These are phyloP conservation scores for Penicillium riverlandense DNA, from an alignment of 495 filamentous ascomycete genomes.

Conservation along the genomic window DNA sequence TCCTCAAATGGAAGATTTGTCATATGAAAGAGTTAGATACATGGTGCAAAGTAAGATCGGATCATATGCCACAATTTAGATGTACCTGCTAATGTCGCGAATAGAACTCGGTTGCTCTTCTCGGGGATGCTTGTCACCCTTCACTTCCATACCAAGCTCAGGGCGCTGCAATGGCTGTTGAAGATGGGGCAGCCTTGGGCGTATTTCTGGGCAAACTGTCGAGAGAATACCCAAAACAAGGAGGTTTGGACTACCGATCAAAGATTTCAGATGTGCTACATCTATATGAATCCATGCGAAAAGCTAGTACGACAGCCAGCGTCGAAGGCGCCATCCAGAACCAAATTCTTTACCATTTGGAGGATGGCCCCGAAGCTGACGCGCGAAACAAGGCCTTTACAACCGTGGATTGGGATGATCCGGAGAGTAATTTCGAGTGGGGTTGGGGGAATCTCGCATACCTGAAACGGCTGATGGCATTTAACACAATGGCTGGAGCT, in stretches of 20 bases:
- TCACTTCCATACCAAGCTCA: slow-evolving; percentile 51
- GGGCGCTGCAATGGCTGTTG: slow-evolving; percentile 33
- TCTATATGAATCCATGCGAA: slow-evolving; percentile 51
- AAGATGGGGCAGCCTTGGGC: slow-evolving; percentile 38
- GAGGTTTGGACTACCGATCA: no score
- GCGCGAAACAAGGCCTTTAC: no score
- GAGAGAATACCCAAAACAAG: background rate
- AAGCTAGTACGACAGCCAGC: slow-evolving; percentile 44
- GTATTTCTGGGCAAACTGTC: slow-evolving; percentile 29
- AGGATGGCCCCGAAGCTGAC: slow-evolving; percentile 27
- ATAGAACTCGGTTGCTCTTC: slow-evolving; percentile 33
- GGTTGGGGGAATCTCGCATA: no score
- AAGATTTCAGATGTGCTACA: slow-evolving; percentile 21
- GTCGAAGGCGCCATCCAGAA: slow-evolving; percentile 38
- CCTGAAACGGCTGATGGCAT: no score
- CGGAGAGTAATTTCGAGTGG: no score
- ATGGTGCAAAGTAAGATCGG: no score
- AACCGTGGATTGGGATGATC: no score
- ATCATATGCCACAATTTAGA: no score
- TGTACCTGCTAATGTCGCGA: background rate
- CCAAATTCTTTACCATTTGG: slow-evolving; percentile 47
- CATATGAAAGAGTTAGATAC: no score
- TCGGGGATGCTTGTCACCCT: slow-evolving; percentile 53
- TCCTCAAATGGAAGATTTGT: no score
- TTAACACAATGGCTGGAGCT: no score